Conservation (phyloP, 2,329 filamentous ascomycete species). For the Pseudocercospora cruenta region DNA sequence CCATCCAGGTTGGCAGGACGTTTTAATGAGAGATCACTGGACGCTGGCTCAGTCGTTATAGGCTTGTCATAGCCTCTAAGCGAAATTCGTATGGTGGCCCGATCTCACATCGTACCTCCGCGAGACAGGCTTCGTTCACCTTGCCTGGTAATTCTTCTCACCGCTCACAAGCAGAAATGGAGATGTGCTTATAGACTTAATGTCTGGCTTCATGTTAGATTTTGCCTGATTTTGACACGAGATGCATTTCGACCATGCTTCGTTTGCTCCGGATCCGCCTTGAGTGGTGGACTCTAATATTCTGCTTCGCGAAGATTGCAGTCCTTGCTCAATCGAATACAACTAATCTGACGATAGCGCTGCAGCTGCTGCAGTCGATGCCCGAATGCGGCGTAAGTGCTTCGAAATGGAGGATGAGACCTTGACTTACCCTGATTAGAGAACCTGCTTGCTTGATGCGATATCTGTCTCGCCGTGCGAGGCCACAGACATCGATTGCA, state of each 20-base stretch:
- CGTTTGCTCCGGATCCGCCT: neutral
- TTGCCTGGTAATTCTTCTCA: no score
- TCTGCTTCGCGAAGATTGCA: neutral
- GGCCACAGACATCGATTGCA: conserved; percentile 27
- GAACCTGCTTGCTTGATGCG: conserved; percentile 22
- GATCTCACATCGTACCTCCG: no score
- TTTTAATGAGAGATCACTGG: neutral
- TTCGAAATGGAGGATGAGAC: neutral
- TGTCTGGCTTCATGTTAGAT: neutral
- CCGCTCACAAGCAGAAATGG: no score
- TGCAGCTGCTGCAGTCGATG: conserved; percentile 9
- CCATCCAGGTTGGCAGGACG: neutral
- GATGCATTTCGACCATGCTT: neutral
- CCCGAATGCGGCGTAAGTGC: conserved; percentile 12
- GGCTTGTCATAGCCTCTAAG: no score
- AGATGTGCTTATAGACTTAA: no score
- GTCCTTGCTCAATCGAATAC: neutral
- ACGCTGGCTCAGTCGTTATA: no score
- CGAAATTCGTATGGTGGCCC: no score
- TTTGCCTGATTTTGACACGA: neutral
- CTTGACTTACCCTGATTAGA: conserved; percentile 7
- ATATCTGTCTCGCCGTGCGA: conserved; percentile 27
- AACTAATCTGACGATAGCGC: neutral
- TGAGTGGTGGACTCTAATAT: neutral
- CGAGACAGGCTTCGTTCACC: no score